Base-by-base conservation (phyloP, 371 early-diverging fungal genomes). In the Mortierella sp. region DNA sequence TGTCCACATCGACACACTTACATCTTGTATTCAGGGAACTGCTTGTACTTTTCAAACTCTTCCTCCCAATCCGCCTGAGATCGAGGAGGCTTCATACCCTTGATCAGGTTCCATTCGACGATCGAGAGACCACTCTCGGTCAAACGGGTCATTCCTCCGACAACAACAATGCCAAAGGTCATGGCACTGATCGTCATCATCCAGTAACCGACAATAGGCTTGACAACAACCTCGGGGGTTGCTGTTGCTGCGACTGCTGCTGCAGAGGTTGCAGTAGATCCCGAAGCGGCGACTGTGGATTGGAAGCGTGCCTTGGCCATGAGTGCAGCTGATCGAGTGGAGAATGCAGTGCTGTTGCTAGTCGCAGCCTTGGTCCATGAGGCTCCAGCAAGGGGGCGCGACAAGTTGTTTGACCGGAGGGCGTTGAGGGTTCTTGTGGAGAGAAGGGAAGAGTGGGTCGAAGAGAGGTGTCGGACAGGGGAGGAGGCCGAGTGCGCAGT, bases 71-170 rank as follows among this genome's bases (percentile, higher is more conserved):
- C 98, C 46, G 89, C 88, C 73, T 96, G 92, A 40, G 94, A 94
- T 16, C 93, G 87, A n/a, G 99, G 99, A 50, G 96, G 96, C 88
- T 94, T 94, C 92, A 97, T 95, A 28, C 99, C 99, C 28, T 94
- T 94, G 82, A 99, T 95, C 74, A 98, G 90, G 69, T 96, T 97
- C 99, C 99, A 99, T 81, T 99, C 98, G 43, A 95, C 95, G 80
- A 99, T 99, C 34, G 98, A 98, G 46, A 99, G 90, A 5, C 99
- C 99, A 78, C 95, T 94, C 87, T 98, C 99, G 10, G 99, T 99
- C 81, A 99, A 90, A 34, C 99, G 94, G 34, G 99, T 99, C 73
- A 99, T 87, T 1, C 99, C 99, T 73, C 99, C 99, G 51, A 98
- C 92, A 5, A 98, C 96, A 2, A 99, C 96, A 74, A 99, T 97